Base-by-base conservation (phyloP, 495 filamentous ascomycete genomes). In the Lepidopterella palustris region DNA sequence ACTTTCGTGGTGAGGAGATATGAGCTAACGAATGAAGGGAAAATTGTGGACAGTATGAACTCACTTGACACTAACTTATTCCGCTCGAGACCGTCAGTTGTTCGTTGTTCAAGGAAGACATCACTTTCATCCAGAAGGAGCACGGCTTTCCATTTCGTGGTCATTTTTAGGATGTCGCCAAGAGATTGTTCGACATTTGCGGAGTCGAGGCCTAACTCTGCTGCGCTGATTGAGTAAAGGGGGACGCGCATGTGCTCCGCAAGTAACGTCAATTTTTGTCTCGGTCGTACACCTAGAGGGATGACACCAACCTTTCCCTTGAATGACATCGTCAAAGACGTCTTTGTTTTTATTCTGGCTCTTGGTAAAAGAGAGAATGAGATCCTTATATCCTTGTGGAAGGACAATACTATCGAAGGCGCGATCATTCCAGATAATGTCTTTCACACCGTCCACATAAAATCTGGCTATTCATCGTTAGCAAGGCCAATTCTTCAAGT, bases 41-140 rank as follows among this genome's bases (percentile, higher is more conserved):
- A 4, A 21, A 27, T 5, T 3, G 13, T 11, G 3, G 11, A 21
- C 20, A 11, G 11, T 21, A 29, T 10, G 50, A 20, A 53, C 60
- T 29, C 47, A 63, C 61, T 74, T 4, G 62, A 67, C 32, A 74
- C 71, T 9, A 73, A 65, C 62, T 72, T 69, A 56, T 73, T 74
- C 6, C 72, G 66, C 59, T 71, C 69, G 5, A 73, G 59, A 27
- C 69, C 65, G 40, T 71, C 66, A 6, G 66, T 65, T 1, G 58
- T 61, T 11, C 70, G 69, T 55, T 67, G 57, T 69, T 84, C 80
- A 24, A 87, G 75, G 74, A 86, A 87, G 9, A 86, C 81, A 57
- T 88, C 85, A 23, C 80, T 81, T 69, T 88, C 84, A 54, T 88
- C 85, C 1, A 88, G 73, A 0, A 84, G 70, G 0, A 82, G 65